Base-by-base conservation (phyloP, 2,329 filamentous ascomycete genomes). In the Hypoxylon rubiginosum region DNA sequence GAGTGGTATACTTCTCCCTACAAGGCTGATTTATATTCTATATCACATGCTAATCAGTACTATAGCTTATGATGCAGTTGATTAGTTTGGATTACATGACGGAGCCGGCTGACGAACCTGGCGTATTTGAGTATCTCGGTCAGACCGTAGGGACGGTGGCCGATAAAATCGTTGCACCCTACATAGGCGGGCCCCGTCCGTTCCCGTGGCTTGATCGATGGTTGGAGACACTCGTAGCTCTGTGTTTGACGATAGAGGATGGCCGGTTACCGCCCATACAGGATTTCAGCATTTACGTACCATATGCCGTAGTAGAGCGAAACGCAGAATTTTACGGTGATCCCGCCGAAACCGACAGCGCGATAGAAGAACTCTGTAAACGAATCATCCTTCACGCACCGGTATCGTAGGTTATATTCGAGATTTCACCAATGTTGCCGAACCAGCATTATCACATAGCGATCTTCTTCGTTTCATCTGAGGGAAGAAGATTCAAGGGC, bases 151-250 rank as follows among this genome's bases (percentile, higher is more conserved):
- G 13, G 34, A 60, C 56, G 4, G 9, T 15, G 2, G 62, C 57
- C 9, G 43, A 30, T n/a, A 1, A 26, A 21, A 65, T 65, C 11
- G 21, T 56, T 26, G 51, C 62, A 28, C 28, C 13, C 4, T 11
- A 8, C 9, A 1, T 13, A 6, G 30, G 13, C 15, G 19, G 2
- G 4, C 50, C 46, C 3, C 10, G 15, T 3, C 50, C 50, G 13
- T 54, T 15, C 36, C 34, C 34, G 15, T 54, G 62, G 62, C 52
- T 57, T 60, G 62, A 65, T 41, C 21, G 46, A 3, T 54, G 46
- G 52, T 32, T 65, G 28, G 32, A 4, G n/a, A 61, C 57, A 17
- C 4, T 59, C 28, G 13, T 64, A 17, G 43, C n/a, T 32, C 24
- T 64, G 9, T 64, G 43, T 52, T 21, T 64, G 30, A 28, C 30